These are phyloP conservation scores for Cudoniella acicularis DNA, from an alignment of 495 filamentous ascomycete genomes.

Conservation along the genomic window DNA sequence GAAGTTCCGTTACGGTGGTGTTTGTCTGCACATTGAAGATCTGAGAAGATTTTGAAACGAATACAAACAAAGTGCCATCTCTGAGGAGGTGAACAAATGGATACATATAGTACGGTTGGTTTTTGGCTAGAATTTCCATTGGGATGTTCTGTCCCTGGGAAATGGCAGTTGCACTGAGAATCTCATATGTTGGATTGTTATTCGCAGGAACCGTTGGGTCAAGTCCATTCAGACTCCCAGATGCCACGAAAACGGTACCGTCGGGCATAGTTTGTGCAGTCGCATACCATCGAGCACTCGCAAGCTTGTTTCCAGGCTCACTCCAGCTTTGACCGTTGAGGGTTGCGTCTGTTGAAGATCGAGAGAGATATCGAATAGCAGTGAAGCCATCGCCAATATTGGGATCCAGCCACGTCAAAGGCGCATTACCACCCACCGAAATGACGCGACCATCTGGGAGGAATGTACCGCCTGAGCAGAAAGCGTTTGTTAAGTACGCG, in stretches of 20 bases:
- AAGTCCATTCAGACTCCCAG: conserved; percentile 57
- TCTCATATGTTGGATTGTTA: conserved; percentile 61
- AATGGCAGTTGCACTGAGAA: conserved; percentile 42
- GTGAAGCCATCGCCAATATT: conserved; percentile 57
- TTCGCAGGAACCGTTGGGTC: conserved; percentile 51
- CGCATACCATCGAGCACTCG: conserved; percentile 56
- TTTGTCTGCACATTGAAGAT: conserved; percentile 46
- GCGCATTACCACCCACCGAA: conserved; percentile 55
- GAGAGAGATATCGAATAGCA: conserved; percentile 49
- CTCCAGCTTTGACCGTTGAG: conserved; percentile 49
- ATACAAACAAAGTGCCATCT: conserved; percentile 55
- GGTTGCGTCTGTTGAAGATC: conserved; percentile 43
- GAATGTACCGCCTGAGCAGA: conserved; percentile 59
- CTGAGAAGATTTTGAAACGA: conserved; percentile 52
- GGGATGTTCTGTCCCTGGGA: conserved; percentile 39
- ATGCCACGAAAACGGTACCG: conserved; percentile 55
- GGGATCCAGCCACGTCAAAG: conserved; percentile 49
- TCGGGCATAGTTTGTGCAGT: conserved; percentile 56
- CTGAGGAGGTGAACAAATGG: conserved; percentile 58
- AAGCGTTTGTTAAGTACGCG: conserved; percentile 56
- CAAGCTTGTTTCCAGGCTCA: conserved; percentile 54
- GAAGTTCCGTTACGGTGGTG: conserved; percentile 37
- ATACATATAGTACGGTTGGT: conserved; percentile 66
- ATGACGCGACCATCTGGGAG: conserved; percentile 52
- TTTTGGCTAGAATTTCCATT: conserved; percentile 50